Evolutionary conservation across 768 basidiomycete species (phyloP).

Genomic region (Mycena floridula): DNA sequence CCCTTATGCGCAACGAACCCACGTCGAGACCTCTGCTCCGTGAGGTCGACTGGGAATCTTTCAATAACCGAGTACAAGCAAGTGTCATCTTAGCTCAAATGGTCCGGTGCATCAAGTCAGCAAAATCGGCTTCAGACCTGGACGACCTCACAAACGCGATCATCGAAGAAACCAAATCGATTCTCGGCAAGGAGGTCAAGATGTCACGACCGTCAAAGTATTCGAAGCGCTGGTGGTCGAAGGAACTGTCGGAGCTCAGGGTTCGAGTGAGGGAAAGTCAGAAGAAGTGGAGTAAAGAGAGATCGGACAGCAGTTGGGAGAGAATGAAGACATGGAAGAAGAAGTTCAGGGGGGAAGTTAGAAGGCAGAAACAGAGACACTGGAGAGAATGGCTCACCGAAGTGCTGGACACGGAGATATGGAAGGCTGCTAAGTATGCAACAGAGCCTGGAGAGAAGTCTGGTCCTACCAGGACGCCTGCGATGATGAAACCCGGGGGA

Average conservation of each 20-base stretch:
- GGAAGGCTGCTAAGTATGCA: not conserved
- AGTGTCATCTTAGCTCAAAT: not conserved
- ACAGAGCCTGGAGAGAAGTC: not conserved
- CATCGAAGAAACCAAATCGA: not conserved
- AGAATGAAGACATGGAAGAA: not conserved
- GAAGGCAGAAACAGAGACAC: not conserved
- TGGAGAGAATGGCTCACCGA: not conserved
- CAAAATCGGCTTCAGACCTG: not conserved
- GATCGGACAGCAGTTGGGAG: no score
- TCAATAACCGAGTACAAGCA: not conserved
- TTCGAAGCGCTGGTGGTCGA: not conserved
- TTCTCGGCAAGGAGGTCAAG: not conserved
- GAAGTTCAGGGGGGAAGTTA: not conserved
- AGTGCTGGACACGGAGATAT: not conserved
- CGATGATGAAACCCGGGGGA: not conserved
- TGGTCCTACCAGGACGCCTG: not conserved
- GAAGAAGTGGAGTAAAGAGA: not conserved
- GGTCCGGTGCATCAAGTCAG: not conserved
- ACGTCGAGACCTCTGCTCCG: constrained; percentile 1
- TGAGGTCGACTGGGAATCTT: constrained; percentile 3
- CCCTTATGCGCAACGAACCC: not conserved
- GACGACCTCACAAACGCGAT: not conserved
- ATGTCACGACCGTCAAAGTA: not conserved
- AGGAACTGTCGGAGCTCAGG: not conserved
- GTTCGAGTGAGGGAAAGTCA: not conserved